These are phyloP conservation scores for Leucogyrophana mollusca DNA, from an alignment of 768 basidiomycete species.

Conservation along the genomic window DNA sequence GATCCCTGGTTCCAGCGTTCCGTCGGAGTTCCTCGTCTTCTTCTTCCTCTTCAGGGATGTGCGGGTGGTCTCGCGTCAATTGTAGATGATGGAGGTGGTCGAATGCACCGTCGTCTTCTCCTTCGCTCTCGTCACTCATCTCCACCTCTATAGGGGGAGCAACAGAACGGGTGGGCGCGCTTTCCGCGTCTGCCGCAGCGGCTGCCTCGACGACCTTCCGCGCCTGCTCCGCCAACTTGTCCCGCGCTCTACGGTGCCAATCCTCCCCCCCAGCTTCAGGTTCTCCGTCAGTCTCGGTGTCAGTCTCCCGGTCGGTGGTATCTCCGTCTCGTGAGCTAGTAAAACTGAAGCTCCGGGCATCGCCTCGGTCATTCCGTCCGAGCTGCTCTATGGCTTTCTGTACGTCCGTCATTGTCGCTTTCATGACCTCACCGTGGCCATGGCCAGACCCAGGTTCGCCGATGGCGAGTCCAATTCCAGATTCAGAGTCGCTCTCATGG, in stretches of 20 bases:
- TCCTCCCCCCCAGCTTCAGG: slow-evolving; percentile 50
- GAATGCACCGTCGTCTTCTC: slow-evolving; percentile 45
- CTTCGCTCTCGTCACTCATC: slow-evolving; percentile 80
- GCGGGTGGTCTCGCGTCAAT: slow-evolving; percentile 48
- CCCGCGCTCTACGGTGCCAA: slow-evolving; percentile 65
- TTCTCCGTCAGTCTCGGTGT: slow-evolving; percentile 51
- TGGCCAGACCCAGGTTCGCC: slow-evolving; percentile 18
- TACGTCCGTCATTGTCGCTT: slow-evolving; percentile 86
- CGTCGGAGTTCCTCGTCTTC: slow-evolving; percentile 36
- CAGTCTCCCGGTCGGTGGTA: slow-evolving; percentile 41
- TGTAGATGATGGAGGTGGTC: slow-evolving; percentile 36
- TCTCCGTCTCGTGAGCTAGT: slow-evolving; percentile 60
- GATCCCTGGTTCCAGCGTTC: slow-evolving; percentile 20
- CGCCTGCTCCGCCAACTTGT: slow-evolving; percentile 70
- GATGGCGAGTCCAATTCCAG: slow-evolving; percentile 25
- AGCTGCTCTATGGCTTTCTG: slow-evolving; percentile 90
- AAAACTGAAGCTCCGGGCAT: slow-evolving; percentile 74
- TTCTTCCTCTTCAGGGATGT: slow-evolving; percentile 74
- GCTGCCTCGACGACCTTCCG: slow-evolving; percentile 52
- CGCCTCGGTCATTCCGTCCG: slow-evolving; percentile 56
- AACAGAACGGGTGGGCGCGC: slow-evolving; percentile 38
- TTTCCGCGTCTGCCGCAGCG: slow-evolving; percentile 42
- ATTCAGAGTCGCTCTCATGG: slow-evolving; percentile 16
- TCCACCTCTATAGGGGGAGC: slow-evolving; percentile 74
- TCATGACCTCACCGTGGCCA: slow-evolving; percentile 63